Base-by-base conservation (phyloP, 805 yeast genomes). In the Zygotorulaspora sp. region DNA sequence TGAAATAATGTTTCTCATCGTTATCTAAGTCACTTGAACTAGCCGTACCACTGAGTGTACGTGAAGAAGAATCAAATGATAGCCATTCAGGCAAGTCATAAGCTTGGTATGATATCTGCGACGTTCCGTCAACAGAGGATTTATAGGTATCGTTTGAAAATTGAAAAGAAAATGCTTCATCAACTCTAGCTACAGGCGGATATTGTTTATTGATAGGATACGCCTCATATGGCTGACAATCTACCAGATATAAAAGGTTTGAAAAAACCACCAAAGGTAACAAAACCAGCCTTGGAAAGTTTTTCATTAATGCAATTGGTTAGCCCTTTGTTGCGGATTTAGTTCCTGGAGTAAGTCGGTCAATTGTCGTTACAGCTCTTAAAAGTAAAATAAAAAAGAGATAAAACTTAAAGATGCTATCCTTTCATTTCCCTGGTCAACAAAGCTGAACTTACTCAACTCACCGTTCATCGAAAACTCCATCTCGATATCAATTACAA, bases 111-210 rank as follows among this genome's bases (percentile, higher is more conserved):
- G 67, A 41, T 24, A 88, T 69, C 36, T 58, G 57, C 6, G 62
- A 35, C 13, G 68, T 69, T 16, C 61, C 62, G 32, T 65, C 57
- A 2, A 70, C 57, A 26, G 62, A 55, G 1, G 77, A 69, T 35
- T 66, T 55, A 59, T 75, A 87, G 2, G 97, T 90, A 49, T 79
- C 77, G 42, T 74, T 65, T 37, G 88, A 80, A 28, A 90, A 62
- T 24, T 80, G 71, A 62, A 85, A 90, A 13, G 65, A 49, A 62
- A 81, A 90, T 2, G 57, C 49, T 49, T 75, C 68, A 42, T 75
- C 75, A 11, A 77, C 75, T 41, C 94, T 71, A 4, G 95, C 97
- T 10, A 92, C 85, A 22, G 87, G 82, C 4, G 97, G 97, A 15
- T 80, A 70, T 63, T 90, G 98, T 56, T 78, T 78, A 47, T 73